Percentiles rank a stretch among this genome's conserved stretches.
These are phyloP conservation scores for Pythium chondricola DNA, from an alignment of 352 stramenopile genomes.

Conservation along the genomic window DNA sequence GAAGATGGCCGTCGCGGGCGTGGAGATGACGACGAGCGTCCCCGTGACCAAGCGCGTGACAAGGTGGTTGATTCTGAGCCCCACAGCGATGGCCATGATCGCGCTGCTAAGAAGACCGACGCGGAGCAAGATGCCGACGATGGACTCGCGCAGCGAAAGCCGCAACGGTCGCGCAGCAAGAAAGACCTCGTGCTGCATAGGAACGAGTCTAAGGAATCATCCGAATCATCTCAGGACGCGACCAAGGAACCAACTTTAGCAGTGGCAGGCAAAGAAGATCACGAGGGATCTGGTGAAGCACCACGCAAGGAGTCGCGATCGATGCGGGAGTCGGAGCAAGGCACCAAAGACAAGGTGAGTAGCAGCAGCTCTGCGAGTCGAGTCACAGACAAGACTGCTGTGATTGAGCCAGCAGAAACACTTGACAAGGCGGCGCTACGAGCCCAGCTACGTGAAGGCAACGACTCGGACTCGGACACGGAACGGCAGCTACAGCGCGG, in stretches of 20 bases:
- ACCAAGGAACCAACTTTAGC: no score
- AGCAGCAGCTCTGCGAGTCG: slow-evolving; percentile 1
- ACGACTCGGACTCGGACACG: slow-evolving; percentile 14
- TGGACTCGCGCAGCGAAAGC: no score
- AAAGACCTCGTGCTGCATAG: no score
- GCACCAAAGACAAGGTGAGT: slow-evolving; percentile 11
- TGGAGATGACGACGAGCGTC: background rate
- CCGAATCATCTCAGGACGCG: no score
- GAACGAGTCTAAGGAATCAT: no score
- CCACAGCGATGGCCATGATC: background rate
- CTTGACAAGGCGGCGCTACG: slow-evolving; percentile 13
- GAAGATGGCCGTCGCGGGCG: background rate
- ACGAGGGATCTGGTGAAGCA: background rate
- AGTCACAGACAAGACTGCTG: no score
- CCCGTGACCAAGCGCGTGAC: slow-evolving; percentile 1
- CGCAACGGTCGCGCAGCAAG: no score
- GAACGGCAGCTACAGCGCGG: background rate
- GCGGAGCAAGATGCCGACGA: no score
- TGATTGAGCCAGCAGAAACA: background rate
- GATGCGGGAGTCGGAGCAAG: slow-evolving; percentile 13
- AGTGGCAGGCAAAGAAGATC: no score
- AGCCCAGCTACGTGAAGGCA: slow-evolving; percentile 16
- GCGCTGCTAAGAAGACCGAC: slow-evolving; percentile 1
- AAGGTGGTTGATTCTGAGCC: background rate
- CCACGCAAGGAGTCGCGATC: slow-evolving; percentile 13